Base-by-base conservation (phyloP, 2,329 filamentous ascomycete species). In the Pseudogymnoascus sp. region DNA sequence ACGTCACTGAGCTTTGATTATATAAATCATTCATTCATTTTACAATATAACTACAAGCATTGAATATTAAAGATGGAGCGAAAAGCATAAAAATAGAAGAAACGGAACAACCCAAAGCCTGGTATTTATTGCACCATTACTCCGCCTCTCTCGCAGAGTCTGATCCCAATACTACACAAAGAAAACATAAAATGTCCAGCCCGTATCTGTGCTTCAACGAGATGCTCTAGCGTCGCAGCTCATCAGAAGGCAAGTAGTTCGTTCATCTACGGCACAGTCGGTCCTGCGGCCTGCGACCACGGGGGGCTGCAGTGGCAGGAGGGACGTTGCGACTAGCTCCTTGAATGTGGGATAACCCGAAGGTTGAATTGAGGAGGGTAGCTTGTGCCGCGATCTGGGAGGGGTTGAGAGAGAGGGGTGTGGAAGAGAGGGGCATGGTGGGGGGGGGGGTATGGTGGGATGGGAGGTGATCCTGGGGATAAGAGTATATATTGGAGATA, bases 121-220 rank as follows among this genome's bases (percentile, higher is more conserved):
- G 10, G 2, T 23, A 5, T 6, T 14, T 23, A 14, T 44, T 7
- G 18, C 40, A 44, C 18, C 40, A 23, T 44, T 44, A 14, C 40
- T 10, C 40, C 40, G 18, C 40, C 18, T 11, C 40, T 21, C 5
- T 23, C 5, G 18, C 16, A 8, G 18, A 44, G 18, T 44, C 5
- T 2, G 5, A 23, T 14, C 40, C 40, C 40, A 44, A 10, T 11
- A 12, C 11, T 23, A 11, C 18, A 3, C 12, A 47, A 25, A 47
- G 7, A 28, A 28, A 28, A 12, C 28, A 37, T 14, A 56, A 59
- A 25, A 62, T 86, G 83, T 86, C 74, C 77, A 78, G 77, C 83
- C 83, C 82, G 84, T 86, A 87, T 87, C 84, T 87, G 84, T 87
- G 82, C 83, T 82, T 77, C 76, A 76, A 80, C 76, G 78, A 80